A percentile compares a stretch with the other conserved stretches of the same genome.
Conservation (phyloP, 306 rosid species). For the Astragalus membranaceus region DNA sequence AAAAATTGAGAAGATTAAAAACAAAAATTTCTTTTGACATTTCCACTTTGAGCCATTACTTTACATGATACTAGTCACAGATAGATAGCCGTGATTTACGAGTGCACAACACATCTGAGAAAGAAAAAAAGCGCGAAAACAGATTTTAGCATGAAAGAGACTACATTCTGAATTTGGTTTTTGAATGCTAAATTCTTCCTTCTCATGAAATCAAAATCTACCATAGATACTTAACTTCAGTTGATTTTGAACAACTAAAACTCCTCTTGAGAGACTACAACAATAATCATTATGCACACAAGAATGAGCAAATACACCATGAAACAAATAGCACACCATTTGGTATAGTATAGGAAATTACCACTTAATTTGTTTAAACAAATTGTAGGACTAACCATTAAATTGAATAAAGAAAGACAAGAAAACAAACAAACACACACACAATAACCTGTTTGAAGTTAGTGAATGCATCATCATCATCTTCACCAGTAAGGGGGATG, state of each 20-base stretch:
- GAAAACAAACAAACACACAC: not conserved
- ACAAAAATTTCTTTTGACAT: not conserved
- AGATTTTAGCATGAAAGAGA: conserved; percentile 2
- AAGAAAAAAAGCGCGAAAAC: too few relatives aligned
- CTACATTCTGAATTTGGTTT: too few relatives aligned
- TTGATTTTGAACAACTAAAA: not conserved
- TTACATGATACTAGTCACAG: not conserved
- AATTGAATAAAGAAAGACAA: not conserved
- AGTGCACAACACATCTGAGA: too few relatives aligned
- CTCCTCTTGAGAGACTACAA: not conserved
- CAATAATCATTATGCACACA: not conserved
- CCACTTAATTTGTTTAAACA: not conserved
- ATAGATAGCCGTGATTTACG: too few relatives aligned
- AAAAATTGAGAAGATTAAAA: not conserved
- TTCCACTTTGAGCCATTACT: not conserved
- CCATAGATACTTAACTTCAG: not conserved
- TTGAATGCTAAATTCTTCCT: too few relatives aligned
- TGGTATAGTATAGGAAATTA: not conserved
- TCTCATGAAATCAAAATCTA: too few relatives aligned
- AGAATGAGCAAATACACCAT: not conserved
- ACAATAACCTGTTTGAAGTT: conserved; percentile 70
- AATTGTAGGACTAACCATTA: not conserved
- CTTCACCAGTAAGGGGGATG: conserved; percentile 33
- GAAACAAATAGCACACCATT: not conserved
- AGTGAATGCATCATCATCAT: conserved; percentile 64